Base-by-base conservation (phyloP, 345 rosid genomes). In the Aquilaria yunnanensis region DNA sequence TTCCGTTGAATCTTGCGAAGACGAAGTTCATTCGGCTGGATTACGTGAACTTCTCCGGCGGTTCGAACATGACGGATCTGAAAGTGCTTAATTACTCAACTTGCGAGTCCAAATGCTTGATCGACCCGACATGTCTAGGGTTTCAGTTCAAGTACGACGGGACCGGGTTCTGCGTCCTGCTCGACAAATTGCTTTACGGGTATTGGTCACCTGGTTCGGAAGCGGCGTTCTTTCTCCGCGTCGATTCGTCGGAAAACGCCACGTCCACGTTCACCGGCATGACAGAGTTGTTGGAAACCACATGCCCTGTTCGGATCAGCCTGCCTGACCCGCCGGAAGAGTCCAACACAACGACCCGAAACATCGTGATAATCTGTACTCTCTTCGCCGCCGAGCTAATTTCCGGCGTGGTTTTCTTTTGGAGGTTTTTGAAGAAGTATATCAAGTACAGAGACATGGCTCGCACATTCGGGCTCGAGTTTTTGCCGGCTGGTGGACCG, bases 401-500 rank as follows among this genome's bases (percentile, higher is more conserved):
- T 32, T 61, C 85, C 9, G 92, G 92, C 54, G 68, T 69, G 34
- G 23, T 74, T 56, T 86, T 83, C 75, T 81, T 83, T 32, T 76
- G 85, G 85, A 75, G 80, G 0, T 86, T 86, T 57, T 37, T 86
- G 77, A 86, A 75, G 74, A 86, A 78, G 61, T 86, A 81, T 67
- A 81, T 86, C 60, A 86, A 78, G 65, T 86, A 83, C 34, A 77
- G 92, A 68, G 80, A 83, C 74, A 86, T 86, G 92, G 89, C 92
- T 51, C 73, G 74, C 65, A 86, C 89, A 0, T 69, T 86, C 6
- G 92, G 92, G 16, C 82, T 86, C 4, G 89, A 86, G 66, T 62
- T 86, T 56, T 79, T 86, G 45, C 86, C 92, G 2, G 84, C 89
- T 0, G 85, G 92, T 0, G 92, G 92, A 13, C 89, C 85, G 2